These are phyloP conservation scores for Phoenix dactylifera DNA, from an alignment of 176 grass and related monocot genomes.

Conservation along the genomic window DNA sequence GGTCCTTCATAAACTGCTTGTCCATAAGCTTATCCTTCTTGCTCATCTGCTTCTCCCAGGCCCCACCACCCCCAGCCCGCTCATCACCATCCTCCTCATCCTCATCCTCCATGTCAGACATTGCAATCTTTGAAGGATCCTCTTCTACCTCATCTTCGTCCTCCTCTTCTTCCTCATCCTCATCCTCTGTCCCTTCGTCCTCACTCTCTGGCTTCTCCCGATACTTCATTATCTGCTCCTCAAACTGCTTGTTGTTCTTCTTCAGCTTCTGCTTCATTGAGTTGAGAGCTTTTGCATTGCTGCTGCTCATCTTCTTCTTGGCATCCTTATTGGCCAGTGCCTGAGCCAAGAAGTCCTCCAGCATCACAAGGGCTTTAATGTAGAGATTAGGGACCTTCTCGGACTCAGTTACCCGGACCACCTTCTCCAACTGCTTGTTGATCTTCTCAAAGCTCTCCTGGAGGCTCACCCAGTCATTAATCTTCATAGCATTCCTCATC, in stretches of 20 bases:
- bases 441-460: conserved; percentile 89
- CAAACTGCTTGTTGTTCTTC: conserved; percentile 94
- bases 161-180: conserved; percentile 29
- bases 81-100: conserved; percentile 21
- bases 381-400: conserved; percentile 65
- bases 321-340: conserved; percentile 94
- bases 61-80: conserved; percentile 16
- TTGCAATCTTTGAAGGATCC: conserved; percentile 36
- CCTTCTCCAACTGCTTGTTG: conserved; percentile 97
- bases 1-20: conserved; percentile 84
- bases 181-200: conserved; percentile 44
- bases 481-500: conserved; percentile 96
- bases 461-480: conserved; percentile 92
- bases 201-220: conserved; percentile 58
- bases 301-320: conserved; percentile 99
- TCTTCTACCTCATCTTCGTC: conserved; percentile 25
- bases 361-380: conserved; percentile 71
- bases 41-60: conserved; percentile 33
- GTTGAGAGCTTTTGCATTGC: conserved; percentile 73
- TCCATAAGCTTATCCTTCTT: conserved; percentile 78
- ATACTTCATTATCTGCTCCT: conserved; percentile 57
- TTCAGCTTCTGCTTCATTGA: conserved; percentile 90
- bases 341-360: conserved; percentile 83
- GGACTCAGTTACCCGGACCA: conserved; percentile 76
- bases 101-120: conserved; percentile 52